Evolutionary conservation across 768 basidiomycete genomes (phyloP), one percentile per base, ranked within the genome.

Genomic region (Boletus bicolor): DNA sequence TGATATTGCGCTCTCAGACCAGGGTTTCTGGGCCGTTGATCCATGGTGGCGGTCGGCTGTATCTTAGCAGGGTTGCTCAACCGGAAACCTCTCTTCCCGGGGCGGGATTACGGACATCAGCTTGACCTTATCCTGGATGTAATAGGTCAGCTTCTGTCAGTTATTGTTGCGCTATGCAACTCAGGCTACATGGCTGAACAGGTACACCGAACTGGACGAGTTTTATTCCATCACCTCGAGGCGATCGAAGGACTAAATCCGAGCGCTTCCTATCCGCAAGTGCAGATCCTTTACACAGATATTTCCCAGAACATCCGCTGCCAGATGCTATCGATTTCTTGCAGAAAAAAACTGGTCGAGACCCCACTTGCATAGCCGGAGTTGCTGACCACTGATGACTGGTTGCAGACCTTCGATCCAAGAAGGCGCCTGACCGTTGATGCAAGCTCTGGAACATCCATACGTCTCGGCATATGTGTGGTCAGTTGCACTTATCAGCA

Each of bases 211-310:
- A 37, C 77, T 94, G 45, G 93, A 94, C 57, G 93, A 95, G 67
- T 94, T 93, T 70, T 89, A 93, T 72, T 84, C 89, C 37, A 94
- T 95, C 71, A 92, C 90, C 2, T 89, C 88, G 5, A 80, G 85
- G 46, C 79, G 91, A 47, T 93, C 90, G 51, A 82, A 89, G 54
- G 91, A 95, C 64, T 94, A 95, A 73, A 85, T 96, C 64, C 85
- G 91, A 44, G 85, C 88, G 7, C 76, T 95, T 55, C 91, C 91
- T 44, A 91, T 94, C 65, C 82, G 87, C 61, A 92, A 88, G 73
- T 82, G 81, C 64, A 77, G 81, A 44, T 76, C 86, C 14, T 91
- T 95, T 70, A 72, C 80, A 41, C 76, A 81, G 17, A 65, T 94
- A 50, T 94, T 91, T 76, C 90, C 92, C 5, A 82, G 85, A 54